Percentiles rank a stretch among this genome's conserved stretches.
phyloP scores from a whole-genome alignment of 345 rosid genomes.

The Euphorbia tirucalli region DNA sequence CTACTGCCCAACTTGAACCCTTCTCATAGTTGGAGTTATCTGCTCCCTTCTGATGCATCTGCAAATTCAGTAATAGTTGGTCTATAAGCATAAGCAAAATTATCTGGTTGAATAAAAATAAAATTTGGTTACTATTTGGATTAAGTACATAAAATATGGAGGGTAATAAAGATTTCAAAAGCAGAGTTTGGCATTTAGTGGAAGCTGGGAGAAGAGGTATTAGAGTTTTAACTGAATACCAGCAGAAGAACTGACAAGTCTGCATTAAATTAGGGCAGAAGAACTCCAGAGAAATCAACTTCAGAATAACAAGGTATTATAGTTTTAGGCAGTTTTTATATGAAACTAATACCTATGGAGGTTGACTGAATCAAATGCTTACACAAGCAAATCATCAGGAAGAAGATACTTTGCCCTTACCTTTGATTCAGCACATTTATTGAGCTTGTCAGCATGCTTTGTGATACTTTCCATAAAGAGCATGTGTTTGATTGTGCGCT shows the following conservation, averaged over 20 bases:
- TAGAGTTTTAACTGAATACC: background rate
- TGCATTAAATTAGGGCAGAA: background rate
- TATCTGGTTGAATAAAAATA: too few species aligned
- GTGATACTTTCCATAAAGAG: slow-evolving; percentile 75
- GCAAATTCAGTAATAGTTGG: slow-evolving; percentile 26
- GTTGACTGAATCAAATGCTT: slow-evolving; percentile 7
- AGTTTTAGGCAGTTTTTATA: too few species aligned
- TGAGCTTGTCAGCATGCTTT: slow-evolving; percentile 86
- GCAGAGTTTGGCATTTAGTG: background rate
- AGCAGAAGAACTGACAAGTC: background rate
- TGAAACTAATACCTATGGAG: slow-evolving; percentile 11
- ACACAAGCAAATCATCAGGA: slow-evolving; percentile 3
- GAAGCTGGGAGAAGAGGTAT: background rate
- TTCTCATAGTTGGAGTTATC: slow-evolving; percentile 44
- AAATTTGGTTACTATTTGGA: background rate
- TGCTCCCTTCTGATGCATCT: slow-evolving; percentile 64
- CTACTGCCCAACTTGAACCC: slow-evolving; percentile 82
- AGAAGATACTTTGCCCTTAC: slow-evolving; percentile 29
- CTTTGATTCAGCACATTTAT: slow-evolving; percentile 65
- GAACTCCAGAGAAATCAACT: background rate
- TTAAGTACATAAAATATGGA: background rate
- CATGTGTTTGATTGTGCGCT: slow-evolving; percentile 93
- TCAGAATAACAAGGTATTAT: background rate
- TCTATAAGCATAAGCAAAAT: too few species aligned
- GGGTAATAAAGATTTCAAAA: background rate